Evolutionary conservation across 441 rosid genomes (phyloP).

Genomic region (Metrosideros polymorpha): DNA sequence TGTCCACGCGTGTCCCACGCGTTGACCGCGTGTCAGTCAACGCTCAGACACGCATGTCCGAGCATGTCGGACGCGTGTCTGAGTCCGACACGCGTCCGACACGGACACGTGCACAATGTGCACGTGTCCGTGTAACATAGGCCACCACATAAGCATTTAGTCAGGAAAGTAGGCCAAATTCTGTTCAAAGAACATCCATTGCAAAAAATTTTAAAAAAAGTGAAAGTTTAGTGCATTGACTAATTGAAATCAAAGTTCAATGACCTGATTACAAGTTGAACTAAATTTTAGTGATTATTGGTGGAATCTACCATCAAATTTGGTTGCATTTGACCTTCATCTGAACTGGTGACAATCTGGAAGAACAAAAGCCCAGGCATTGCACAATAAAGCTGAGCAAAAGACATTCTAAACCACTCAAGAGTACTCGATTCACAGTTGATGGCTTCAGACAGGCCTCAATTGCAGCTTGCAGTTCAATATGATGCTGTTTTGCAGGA

Average conservation of each 20-base stretch:
- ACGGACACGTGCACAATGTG: no score
- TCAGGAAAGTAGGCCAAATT: not conserved
- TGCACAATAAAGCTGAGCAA: not conserved
- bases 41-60: no score
- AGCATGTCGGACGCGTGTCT: no score
- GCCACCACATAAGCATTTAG: not conserved
- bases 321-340: not conserved
- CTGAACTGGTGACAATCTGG: not conserved
- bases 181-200: not conserved
- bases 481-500: not conserved
- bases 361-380: not conserved
- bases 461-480: not conserved
- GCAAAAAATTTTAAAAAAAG: not conserved
- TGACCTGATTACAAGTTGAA: not conserved
- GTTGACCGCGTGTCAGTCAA: no score
- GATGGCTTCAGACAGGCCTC: not conserved
- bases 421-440: not conserved
- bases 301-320: not conserved
- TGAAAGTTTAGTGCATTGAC: not conserved
- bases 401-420: not conserved
- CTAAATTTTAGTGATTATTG: not conserved
- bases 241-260: not conserved
- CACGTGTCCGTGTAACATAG: no score
- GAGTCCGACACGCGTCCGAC: no score
- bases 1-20: no score